A percentile compares a stretch with the other conserved stretches of the same genome.
These are phyloP conservation scores for Medicago ruthenica DNA, from an alignment of 306 rosid genomes.

Conservation along the genomic window DNA sequence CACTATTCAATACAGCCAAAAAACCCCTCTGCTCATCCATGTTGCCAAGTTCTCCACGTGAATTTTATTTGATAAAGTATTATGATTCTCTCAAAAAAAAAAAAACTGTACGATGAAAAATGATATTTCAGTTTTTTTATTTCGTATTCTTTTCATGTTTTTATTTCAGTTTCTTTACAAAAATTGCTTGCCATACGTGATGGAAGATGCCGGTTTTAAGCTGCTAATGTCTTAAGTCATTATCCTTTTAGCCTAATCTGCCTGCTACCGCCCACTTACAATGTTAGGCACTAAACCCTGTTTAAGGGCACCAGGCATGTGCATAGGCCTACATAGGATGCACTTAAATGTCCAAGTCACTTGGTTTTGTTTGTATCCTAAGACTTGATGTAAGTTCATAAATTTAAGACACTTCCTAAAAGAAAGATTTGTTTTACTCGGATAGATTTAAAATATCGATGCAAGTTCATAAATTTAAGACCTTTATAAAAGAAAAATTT, in stretches of 20 bases:
- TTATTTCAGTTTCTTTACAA: not conserved
- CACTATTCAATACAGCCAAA: not conserved
- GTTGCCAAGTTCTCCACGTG: constrained; percentile 10
- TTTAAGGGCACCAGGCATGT: constrained; percentile 34
- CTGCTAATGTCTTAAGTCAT: not conserved
- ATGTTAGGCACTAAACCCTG: constrained; percentile 33
- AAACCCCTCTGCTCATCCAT: not conserved
- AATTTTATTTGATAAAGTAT: not conserved
- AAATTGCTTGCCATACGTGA: not conserved
- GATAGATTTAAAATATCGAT: no score
- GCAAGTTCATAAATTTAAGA: not conserved
- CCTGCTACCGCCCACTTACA: constrained; percentile 44
- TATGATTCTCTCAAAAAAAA: no score
- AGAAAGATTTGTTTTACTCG: no score
- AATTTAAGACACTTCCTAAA: not conserved
- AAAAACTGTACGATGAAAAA: no score
- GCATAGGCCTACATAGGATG: constrained; percentile 19
- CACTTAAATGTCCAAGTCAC: constrained; percentile 11
- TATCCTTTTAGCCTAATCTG: constrained; percentile 26
- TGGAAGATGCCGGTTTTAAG: not conserved
- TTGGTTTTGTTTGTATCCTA: constrained; percentile 21
- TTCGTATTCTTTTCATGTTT: not conserved
- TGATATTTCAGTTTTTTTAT: not conserved
- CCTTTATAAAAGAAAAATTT: not conserved
- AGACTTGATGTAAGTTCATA: not conserved